Conservation (phyloP, 2,329 filamentous ascomycete species). For the Mycogone perniciosa region DNA sequence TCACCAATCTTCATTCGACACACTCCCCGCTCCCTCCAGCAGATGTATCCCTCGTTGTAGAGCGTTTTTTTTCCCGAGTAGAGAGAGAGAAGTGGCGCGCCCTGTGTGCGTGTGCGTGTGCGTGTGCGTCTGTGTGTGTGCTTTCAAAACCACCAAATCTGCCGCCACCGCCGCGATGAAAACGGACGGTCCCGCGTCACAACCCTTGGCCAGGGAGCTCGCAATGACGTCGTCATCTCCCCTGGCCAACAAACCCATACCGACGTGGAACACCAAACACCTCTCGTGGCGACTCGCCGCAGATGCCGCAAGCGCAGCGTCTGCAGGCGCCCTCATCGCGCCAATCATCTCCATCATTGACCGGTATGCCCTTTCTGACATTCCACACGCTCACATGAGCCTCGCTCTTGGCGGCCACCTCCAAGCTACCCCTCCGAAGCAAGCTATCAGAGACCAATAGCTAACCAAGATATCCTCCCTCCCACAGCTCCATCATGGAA, state of each 20-base stretch:
- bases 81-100: too few species aligned
- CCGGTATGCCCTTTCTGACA: conserved; percentile 44
- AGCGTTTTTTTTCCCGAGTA: too few species aligned
- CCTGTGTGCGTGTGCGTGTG: too few species aligned
- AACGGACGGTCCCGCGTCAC: background rate
- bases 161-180: background rate
- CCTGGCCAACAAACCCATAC: background rate
- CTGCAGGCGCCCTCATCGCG: conserved; percentile 70
- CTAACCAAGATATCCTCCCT: conserved; percentile 13
- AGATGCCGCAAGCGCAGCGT: conserved; percentile 62
- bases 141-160: too few species aligned
- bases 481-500: conserved; percentile 65
- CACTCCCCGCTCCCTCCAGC: too few species aligned
- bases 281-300: conserved; percentile 59
- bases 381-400: background rate
- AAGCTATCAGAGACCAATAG: background rate
- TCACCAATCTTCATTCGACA: too few species aligned
- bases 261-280: conserved; percentile 68
- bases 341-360: conserved; percentile 86
- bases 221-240: background rate
- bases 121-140: too few species aligned
- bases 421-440: too few species aligned
- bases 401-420: too few species aligned
- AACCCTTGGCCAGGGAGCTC: background rate
- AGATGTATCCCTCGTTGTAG: too few species aligned